Base-by-base conservation (phyloP, 805 yeast genomes). In the Wickerhamomyces rabaulensis region DNA sequence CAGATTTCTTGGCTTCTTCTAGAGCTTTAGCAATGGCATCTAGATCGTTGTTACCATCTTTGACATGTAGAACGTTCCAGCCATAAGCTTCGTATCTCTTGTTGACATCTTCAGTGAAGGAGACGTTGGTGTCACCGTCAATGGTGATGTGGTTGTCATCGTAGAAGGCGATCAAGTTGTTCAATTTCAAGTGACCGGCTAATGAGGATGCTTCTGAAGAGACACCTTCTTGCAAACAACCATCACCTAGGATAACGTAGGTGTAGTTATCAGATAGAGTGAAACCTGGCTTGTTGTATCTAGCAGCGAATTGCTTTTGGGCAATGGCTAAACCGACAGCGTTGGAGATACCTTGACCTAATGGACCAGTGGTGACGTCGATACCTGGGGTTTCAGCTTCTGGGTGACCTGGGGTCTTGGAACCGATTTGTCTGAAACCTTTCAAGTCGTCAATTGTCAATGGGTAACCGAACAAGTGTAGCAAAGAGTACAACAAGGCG, bases 171-270 rank as follows among this genome's bases (percentile, higher is more conserved):
- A 92, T 89, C 75, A 92, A 80, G 76, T 91, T 91, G 68, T 87
- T 87, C 68, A 92, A 82, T 76, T 89, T 78, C 70, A 92, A 77
- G 73, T 92, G 99, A 63, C 99, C 99, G 54, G 99, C 99, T 51
- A 91, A 73, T 33, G 99, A 92, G 58, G 80, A 79, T 48, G 97
- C 94, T 78, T 92, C 99, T 50, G 94, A 80, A 51, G 97, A 79
- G 53, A 92, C 89, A 80, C 99, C 99, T 77, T 92, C 99, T 90
- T 84, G 85, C 76, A 92, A 78, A 76, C 99, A 92, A 61, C 98
- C 99, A 62, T 92, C 99, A 74, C 99, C 99, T 51, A 91, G 72
- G 75, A 92, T 82, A 58, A 71, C 69, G 73, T 82, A 92, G 53
- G 90, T 82, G 78, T 75, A 79, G 68, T 80, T 79, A 74, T 88